Base-by-base conservation (phyloP, 148 eudicot species). In the Rhododendron williamsianum region DNA sequence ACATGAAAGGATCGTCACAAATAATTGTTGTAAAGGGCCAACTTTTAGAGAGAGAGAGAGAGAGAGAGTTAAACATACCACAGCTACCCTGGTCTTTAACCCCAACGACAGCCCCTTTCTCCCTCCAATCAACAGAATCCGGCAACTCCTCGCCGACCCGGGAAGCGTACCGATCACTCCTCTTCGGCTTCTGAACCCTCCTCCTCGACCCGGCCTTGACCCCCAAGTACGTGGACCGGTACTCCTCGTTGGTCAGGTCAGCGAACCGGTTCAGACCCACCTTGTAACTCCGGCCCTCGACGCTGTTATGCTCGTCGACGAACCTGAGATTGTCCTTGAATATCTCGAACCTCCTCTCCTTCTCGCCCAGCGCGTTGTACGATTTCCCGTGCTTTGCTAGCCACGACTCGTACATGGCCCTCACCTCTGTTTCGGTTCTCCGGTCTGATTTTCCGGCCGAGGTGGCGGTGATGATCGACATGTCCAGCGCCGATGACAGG, bases 21-120 rank as follows among this genome's bases (percentile, higher is more conserved):
- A 52, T 15, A 52, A 52, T 3, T 1, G 16, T 12, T 52, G 15
- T 46, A 41, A 41, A 41, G 45, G 45, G 52, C 52, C 52, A 49
- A 52, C 56, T 52, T 52, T 3, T 0, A 52, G 11, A 52, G 12
- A 78, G 27, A 67, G 5, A 52, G 12, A 78, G 27, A 67, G 5
- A 76, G 15, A 23, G 65, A 46, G 71, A 35, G 60, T 35, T 1
- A 8, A 25, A 72, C 89, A 85, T 84, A 95, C 96, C 98, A 81
- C 98, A 95, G 82, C 69, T 88, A 10, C 95, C 98, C 86, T 95
- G 98, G 88, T 95, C 94, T 63, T 95, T 95, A 82, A 95, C 86
- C 0, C 45, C 52, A 80, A 38, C 93, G 9, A 95, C 97, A 3
- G 95, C 98, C 4, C 98, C 98, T 83, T 90, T 86, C 82, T 88